Evolutionary conservation across 1,284 basidiomycete genomes (phyloP), one percentile per base, ranked within the genome.

Genomic region (Polyporus tsugae): DNA sequence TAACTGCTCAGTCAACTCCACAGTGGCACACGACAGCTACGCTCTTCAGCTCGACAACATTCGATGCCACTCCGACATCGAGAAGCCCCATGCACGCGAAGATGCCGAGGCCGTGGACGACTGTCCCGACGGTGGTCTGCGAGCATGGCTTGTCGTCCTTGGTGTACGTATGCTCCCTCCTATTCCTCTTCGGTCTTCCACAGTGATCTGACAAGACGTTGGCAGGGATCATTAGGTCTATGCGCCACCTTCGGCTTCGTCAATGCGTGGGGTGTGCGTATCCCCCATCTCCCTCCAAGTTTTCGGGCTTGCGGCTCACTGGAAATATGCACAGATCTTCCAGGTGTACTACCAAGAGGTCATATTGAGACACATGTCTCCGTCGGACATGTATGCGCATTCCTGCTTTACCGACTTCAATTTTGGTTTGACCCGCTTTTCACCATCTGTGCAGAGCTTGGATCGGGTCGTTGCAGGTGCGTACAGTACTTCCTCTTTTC

Each of bases 391-490:
- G 90, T 90, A 75, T 70, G 87, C 75, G 13, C 41, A 46, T 63
- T 15, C 38, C 15, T 59, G n/a, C 35, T 42, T 22, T 17, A 4
- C 36, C 60, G 11, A n/a, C 38, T 39, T 29, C 33, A 17, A 36
- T 36, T 35, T 19, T n/a, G 58, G 4, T 39, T 2, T 29, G 38
- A 57, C 33, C 4, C 15, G 17, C 4, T 17, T n/a, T 60, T 53
- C 11, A 17, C 17, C 2, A 17, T 60, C n/a, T n/a, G n/a, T n/a
- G 2, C 67, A 91, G 89, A 57, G 86, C 91, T 10, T 93, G 91
- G 92, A 92, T 93, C 68, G 91, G 91, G 1, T 91, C 91, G 0
- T 80, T 91, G 63, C 90, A 93, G 79, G 88, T 87, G 60, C 6
- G n/a, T n/a, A n/a, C n/a, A n/a, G 78, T 2, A 11, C 4, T 13